A percentile compares a stretch with the other conserved stretches of the same genome.
phyloP scores from a whole-genome alignment of 345 rosid species.

The Schrenkiella parvula region DNA sequence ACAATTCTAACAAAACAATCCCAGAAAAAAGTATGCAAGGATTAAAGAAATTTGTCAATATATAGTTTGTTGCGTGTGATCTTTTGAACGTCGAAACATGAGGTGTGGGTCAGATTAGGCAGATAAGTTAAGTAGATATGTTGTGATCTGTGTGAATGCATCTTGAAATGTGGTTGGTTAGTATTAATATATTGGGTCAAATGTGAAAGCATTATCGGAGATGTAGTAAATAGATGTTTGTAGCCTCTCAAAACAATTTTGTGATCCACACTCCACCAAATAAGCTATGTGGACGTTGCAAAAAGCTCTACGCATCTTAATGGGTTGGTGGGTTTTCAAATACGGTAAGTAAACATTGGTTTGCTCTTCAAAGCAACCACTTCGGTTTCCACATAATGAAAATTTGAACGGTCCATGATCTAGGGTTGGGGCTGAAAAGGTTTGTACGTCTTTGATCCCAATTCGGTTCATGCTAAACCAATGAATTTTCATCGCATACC shows the following conservation, averaged over 20 bases:
- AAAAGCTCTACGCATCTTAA: not conserved
- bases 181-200: not conserved
- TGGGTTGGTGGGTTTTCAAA: not conserved
- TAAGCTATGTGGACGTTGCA: not conserved
- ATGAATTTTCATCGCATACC: not conserved
- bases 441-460: not conserved
- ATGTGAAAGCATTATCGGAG: not conserved
- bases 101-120: not conserved
- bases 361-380: not conserved
- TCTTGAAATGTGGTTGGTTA: not conserved
- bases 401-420: not conserved
- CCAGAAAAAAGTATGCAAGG: not conserved
- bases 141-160: not conserved
- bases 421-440: not conserved
- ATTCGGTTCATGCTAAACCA: not conserved
- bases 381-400: not conserved
- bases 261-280: constrained; percentile 10
- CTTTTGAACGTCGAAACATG: not conserved
- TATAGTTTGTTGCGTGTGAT: not conserved
- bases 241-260: not conserved
- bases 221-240: not conserved
- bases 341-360: not conserved
- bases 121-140: not conserved
- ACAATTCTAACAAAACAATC: not conserved
- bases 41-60: not conserved